Percentiles rank a stretch among this genome's conserved stretches.
These are phyloP conservation scores for Umbelopsis sp. DNA, from an alignment of 192 early-diverging fungal genomes.

Conservation along the genomic window DNA sequence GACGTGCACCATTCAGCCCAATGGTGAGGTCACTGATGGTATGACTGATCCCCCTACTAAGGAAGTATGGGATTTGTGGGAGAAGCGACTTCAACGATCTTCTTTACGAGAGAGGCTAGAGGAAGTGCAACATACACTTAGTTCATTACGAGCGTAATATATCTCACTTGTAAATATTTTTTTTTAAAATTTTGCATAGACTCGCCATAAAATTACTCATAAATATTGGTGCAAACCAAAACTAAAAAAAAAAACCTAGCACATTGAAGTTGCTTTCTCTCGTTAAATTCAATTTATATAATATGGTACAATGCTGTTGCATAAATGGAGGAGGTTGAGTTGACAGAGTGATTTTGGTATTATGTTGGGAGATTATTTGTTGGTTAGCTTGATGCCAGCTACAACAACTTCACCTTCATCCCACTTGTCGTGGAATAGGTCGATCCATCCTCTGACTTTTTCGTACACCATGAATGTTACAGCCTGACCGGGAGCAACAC, in stretches of 20 bases:
- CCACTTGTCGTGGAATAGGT: constrained; percentile 31
- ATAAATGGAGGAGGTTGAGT: neutral
- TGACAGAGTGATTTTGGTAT: neutral
- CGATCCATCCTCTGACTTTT: constrained; percentile 79
- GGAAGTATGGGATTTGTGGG: neutral
- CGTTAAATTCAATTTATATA: neutral
- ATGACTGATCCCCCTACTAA: neutral
- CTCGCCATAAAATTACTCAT: neutral
- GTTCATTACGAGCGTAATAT: neutral
- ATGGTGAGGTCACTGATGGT: neutral
- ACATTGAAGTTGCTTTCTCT: neutral
- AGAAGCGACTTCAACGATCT: neutral
- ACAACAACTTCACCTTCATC: constrained; percentile 17
- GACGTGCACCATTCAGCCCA: neutral
- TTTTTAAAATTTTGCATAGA: neutral
- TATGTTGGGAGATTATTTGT: constrained; percentile 1
- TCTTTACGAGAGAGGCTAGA: neutral
- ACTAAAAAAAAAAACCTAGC: neutral
- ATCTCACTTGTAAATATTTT: neutral
- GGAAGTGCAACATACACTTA: neutral
- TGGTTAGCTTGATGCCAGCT: constrained; percentile 5
- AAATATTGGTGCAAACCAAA: too few species aligned
- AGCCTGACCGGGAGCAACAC: constrained; percentile 96
- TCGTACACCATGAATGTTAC: constrained; percentile 97
- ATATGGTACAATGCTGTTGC: constrained; percentile 12